Evolutionary conservation across 108 stramenopile species (phyloP).

Genomic region (Skeletonema potamos): DNA sequence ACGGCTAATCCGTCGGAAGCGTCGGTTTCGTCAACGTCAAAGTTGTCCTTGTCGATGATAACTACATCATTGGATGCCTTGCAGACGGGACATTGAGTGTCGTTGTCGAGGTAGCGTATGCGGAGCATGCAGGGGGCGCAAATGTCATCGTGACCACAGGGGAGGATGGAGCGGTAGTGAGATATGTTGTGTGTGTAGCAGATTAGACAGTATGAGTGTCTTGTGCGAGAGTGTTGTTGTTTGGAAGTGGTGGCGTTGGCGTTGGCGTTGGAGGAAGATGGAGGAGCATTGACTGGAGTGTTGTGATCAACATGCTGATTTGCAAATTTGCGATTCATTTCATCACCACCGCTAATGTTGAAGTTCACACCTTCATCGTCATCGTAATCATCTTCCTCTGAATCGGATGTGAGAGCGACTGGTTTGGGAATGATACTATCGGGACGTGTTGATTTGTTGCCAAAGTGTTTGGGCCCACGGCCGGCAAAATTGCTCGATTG

Average conservation of each 20-base stretch:
- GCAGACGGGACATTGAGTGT: constrained; percentile 80
- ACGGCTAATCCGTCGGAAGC: neutral
- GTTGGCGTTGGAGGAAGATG: neutral
- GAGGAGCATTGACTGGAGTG: neutral
- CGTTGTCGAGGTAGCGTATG: constrained; percentile 68
- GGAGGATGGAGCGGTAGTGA: constrained; percentile 47
- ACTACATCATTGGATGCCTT: constrained; percentile 65
- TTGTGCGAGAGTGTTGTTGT: neutral
- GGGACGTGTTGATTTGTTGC: constrained; percentile 5
- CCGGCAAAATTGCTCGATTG: constrained; percentile 13
- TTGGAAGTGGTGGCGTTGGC: neutral
- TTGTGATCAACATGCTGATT: neutral
- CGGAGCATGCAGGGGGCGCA: constrained; percentile 79
- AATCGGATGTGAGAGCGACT: neutral
- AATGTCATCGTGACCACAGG: constrained; percentile 84
- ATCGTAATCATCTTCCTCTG: constrained; percentile 10
- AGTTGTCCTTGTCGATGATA: constrained; percentile 64
- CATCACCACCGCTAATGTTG: neutral
- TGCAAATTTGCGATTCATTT: neutral
- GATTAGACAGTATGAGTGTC: constrained; percentile 58
- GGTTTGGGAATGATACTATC: constrained; percentile 18
- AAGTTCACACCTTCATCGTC: neutral
- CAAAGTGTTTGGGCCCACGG: constrained; percentile 38
- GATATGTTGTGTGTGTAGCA: constrained; percentile 67
- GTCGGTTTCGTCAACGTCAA: neutral